phyloP scores from a whole-genome alignment of 1,139 yeast genomes.

The Lodderomyces parapsilosis region DNA sequence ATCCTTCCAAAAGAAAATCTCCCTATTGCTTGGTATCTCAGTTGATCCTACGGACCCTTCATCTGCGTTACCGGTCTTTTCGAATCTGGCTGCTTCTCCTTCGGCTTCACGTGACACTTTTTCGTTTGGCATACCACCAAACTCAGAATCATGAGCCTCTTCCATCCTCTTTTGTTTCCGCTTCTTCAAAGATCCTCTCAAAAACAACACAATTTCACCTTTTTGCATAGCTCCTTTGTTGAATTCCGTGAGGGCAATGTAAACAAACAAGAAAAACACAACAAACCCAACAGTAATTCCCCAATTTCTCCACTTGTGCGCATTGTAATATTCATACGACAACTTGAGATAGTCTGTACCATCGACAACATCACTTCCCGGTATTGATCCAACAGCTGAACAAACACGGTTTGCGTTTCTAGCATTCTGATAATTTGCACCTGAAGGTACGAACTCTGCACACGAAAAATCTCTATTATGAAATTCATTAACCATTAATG shows the following conservation, averaged over 20 bases:
- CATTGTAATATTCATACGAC: conserved; percentile 49
- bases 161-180: conserved; percentile 3
- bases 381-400: conserved; percentile 57
- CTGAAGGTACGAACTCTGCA: conserved; percentile 46
- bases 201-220: too few relatives aligned
- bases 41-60: conserved; percentile 4
- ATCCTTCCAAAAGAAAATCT: conserved; percentile 72
- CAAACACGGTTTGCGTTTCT: conserved; percentile 48
- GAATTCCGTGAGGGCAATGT: too few relatives aligned
- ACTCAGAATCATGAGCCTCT: conserved; percentile 8
- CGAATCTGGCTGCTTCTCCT: conserved; percentile 11
- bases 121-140: conserved; percentile 6
- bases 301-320: conserved; percentile 81
- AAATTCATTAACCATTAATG: conserved; percentile 55
- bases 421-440: conserved; percentile 30
- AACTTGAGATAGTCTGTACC: conserved; percentile 57
- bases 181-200: conserved; percentile 15
- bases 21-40: too few relatives aligned
- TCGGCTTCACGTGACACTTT: conserved; percentile 16
- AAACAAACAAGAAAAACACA: too few relatives aligned
- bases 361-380: conserved; percentile 53
- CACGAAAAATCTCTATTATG: conserved; percentile 50
- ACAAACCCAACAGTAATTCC: conserved; percentile 66
- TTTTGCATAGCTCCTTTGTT: too few relatives aligned
- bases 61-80: neutral